These are phyloP conservation scores for Herpetomonas muscarum DNA, from an alignment of 208 protist species.

Conservation along the genomic window DNA sequence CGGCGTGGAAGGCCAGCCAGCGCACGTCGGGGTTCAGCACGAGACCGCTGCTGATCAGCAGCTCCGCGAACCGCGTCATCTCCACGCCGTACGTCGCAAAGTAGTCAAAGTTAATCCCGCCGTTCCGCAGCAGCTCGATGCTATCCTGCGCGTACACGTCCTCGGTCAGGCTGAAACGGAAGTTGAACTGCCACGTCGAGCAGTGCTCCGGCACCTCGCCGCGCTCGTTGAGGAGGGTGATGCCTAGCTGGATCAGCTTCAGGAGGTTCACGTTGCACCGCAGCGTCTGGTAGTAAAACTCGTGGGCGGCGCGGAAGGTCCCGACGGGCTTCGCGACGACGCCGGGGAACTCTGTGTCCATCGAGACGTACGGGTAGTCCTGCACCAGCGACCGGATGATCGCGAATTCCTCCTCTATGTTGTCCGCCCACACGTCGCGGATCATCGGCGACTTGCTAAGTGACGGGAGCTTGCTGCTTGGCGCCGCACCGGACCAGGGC, in stretches of 20 bases:
- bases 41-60: conserved; percentile 96
- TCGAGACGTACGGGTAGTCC: conserved; percentile 96
- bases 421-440: conserved; percentile 96
- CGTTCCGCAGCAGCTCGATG: conserved; percentile 95
- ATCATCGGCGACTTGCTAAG: conserved; percentile 90
- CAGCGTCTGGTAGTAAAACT: conserved; percentile 97
- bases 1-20: conserved; percentile 98
- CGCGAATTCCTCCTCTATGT: conserved; percentile 96
- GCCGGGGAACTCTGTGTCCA: conserved; percentile 99
- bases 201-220: conserved; percentile 93
- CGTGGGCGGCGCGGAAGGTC: conserved; percentile 90
- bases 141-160: conserved; percentile 98
- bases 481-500: conserved; percentile 1
- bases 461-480: conserved; percentile 39
- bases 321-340: conserved; percentile 96
- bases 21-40: conserved; percentile 94
- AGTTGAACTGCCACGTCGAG: conserved; percentile 99
- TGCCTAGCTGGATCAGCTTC: conserved; percentile 99
- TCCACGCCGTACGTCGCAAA: conserved; percentile 95
- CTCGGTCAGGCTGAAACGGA: conserved; percentile 96
- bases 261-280: conserved; percentile 98
- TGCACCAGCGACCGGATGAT: conserved; percentile 93
- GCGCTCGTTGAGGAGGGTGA: conserved; percentile 97
- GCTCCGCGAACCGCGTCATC: conserved; percentile 94
- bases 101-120: conserved; percentile 97